Percentiles rank a stretch among this genome's conserved stretches.
Evolutionary conservation across 306 rosid species (phyloP).

Genomic region (Cicer yamashitae): DNA sequence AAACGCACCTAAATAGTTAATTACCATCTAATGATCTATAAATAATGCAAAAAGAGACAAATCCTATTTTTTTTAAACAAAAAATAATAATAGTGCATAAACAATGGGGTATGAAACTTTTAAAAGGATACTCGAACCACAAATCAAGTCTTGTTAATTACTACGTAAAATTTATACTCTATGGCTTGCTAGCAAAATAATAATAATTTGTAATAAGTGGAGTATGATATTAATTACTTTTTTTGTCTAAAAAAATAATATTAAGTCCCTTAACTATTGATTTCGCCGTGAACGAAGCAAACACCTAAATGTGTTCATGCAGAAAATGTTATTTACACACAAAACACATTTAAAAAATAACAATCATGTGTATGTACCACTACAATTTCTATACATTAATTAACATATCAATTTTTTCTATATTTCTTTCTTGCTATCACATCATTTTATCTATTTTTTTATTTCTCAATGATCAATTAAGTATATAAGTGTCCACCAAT

Average conservation of each 20-base stretch:
- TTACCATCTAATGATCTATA: conserved; percentile 11
- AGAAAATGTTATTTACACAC: not conserved
- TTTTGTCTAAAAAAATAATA: no score
- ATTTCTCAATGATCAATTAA: no score
- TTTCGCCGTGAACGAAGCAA: conserved; percentile 5
- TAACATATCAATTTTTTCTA: no score
- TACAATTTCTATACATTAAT: no score
- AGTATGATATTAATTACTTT: no score
- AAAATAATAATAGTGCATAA: no score
- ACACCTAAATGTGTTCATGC: conserved; percentile 21
- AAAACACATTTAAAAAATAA: no score
- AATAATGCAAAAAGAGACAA: not conserved
- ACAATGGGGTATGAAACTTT: no score
- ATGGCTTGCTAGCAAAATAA: not conserved
- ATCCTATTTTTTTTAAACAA: not conserved
- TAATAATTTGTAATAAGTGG: not conserved
- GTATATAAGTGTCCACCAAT: no score
- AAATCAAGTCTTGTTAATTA: not conserved
- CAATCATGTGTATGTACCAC: no score
- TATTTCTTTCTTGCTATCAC: no score
- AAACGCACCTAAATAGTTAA: not conserved
- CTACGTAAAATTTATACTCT: not conserved
- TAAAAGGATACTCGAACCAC: not conserved
- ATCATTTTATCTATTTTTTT: no score
- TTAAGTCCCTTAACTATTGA: not conserved